Evolutionary conservation across 306 rosid species (phyloP).

Genomic region (Corylus heterophylla): DNA sequence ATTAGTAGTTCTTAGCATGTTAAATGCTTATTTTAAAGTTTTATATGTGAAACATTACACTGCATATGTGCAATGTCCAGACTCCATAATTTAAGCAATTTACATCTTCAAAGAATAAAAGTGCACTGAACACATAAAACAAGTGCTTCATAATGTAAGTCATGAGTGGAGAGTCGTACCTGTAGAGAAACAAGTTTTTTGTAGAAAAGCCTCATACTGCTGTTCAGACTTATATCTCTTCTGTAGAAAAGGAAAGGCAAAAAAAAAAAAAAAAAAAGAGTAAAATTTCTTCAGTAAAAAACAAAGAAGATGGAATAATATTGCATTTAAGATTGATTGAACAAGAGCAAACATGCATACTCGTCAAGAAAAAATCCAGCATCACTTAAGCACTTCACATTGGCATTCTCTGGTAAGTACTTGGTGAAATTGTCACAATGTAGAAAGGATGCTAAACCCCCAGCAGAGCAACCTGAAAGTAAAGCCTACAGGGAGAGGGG

Average conservation of each 20-base stretch:
- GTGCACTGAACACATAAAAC: neutral
- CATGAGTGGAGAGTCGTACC: constrained; percentile 39
- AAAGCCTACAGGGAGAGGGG: constrained; percentile 58
- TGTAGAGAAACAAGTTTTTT: constrained; percentile 68
- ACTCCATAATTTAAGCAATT: neutral
- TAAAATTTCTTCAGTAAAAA: neutral
- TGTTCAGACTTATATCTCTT: constrained; percentile 64
- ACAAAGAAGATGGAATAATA: constrained; percentile 11
- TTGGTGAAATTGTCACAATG: constrained; percentile 76
- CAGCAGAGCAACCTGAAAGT: constrained; percentile 97
- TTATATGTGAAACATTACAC: too few relatives aligned
- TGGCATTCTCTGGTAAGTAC: constrained; percentile 62
- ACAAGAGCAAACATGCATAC: constrained; percentile 28
- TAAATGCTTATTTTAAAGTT: too few relatives aligned
- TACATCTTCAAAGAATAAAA: neutral
- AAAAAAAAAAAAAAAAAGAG: constrained; percentile 5
- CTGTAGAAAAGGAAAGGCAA: constrained; percentile 36
- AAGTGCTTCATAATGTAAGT: neutral
- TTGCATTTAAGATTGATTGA: neutral
- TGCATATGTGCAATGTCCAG: too few relatives aligned
- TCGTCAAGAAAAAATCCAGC: constrained; percentile 94
- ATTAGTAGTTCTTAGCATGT: too few relatives aligned
- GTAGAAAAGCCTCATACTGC: constrained; percentile 61
- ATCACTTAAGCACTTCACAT: constrained; percentile 86
- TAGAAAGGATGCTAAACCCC: constrained; percentile 86